Base-by-base conservation (phyloP, 768 basidiomycete species). In the Tylopilus sp. region DNA sequence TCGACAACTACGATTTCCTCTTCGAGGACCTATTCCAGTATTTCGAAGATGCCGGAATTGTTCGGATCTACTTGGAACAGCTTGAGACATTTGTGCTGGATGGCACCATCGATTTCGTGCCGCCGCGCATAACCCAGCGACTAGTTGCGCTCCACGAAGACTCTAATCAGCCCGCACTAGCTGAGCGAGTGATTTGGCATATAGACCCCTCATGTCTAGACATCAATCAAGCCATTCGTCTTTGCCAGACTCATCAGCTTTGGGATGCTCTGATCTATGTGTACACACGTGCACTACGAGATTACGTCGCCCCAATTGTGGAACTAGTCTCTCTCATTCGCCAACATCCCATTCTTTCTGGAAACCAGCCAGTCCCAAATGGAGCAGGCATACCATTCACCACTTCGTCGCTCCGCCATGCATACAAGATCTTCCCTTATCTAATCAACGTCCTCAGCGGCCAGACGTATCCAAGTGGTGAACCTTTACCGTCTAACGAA, bases 241-340 rank as follows among this genome's bases (percentile, higher is more conserved):
- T 99, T 6, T 99, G 97, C 63, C 87, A 92, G 68, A 78, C 72
- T 52, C 81, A 93, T 63, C 79, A 79, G 25, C 81, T 98, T 6
- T 97, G 92, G 73, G 96, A 98, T 62, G 94, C 96, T 1, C 80
- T 98, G 53, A 87, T 96, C 52, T 95, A 97, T 67, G 86, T 98
- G 33, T 96, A 95, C 69, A 96, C 88, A 11, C 82, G 87, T 42
- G 92, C 94, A 4, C 71, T 99, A 60, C 78, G 75, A 55, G 97
- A 99, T 66, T 97, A 87, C 54, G 86, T 94, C 30, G 83, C 92
- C 8, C 96, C 97, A 1, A 72, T 98, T 6, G 88, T 95, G 52
- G 89, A 92, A 58, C 75, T 97, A 13, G 76, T 98, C 34, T 79
- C 76, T 11, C 80, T 97, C 41, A 83, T 98, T 36, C 82, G 86